Conservation (phyloP, 257 asterid genomes). For the Nicotiana obtusifolia region DNA sequence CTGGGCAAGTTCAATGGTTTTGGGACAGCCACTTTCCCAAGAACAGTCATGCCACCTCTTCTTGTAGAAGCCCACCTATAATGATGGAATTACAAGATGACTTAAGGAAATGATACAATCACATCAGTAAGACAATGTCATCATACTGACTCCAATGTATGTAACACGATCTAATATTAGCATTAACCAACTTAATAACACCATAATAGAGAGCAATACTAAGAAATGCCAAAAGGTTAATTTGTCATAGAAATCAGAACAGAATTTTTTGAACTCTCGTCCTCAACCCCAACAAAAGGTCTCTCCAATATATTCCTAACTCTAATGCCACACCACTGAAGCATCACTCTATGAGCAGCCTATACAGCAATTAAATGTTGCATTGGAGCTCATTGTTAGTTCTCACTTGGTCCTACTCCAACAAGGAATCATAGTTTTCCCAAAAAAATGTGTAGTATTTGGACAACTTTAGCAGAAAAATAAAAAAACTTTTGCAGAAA, state of each 20-base stretch:
- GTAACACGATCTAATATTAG: not conserved
- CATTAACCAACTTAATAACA: not conserved
- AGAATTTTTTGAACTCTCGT: not conserved
- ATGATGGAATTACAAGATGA: slow-evolving; percentile 15
- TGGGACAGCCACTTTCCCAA: slow-evolving; percentile 95
- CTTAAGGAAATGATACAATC: not conserved
- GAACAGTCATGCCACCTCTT: slow-evolving; percentile 89
- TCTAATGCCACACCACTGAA: not conserved
- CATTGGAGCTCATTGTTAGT: not conserved
- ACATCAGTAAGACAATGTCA: slow-evolving; percentile 5
- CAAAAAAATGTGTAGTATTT: not conserved
- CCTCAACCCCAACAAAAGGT: not conserved
- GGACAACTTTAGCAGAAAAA: not conserved
- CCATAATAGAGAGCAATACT: not conserved
- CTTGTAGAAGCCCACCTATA: slow-evolving; percentile 81
- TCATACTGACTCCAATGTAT: not conserved
- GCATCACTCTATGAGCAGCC: not conserved
- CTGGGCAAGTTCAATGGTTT: slow-evolving; percentile 97
- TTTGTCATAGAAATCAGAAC: not conserved
- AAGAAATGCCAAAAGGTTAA: not conserved
- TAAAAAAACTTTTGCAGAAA: too few relatives aligned
- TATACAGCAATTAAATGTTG: not conserved
- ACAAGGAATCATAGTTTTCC: not conserved
- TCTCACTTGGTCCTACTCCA: not conserved
- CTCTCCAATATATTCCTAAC: not conserved